These are phyloP conservation scores for Podospora pseudopauciseta DNA, from an alignment of 495 filamentous ascomycete genomes.

Conservation along the genomic window DNA sequence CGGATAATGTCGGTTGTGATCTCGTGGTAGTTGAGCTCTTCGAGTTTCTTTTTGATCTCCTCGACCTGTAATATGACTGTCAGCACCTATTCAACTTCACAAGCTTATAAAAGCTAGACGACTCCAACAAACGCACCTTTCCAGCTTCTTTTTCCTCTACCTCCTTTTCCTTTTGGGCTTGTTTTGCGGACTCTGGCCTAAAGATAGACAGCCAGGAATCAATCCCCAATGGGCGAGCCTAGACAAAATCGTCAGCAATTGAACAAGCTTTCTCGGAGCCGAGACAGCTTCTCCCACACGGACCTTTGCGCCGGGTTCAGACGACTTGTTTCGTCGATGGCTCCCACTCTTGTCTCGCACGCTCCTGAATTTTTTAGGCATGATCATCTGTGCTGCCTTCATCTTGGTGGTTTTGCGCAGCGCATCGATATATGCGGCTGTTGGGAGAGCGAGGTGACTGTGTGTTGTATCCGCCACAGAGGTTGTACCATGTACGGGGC, in stretches of 20 bases:
- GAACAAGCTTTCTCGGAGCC: constrained; percentile 3
- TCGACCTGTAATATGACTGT: constrained; percentile 46
- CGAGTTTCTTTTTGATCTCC: constrained; percentile 49
- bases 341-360: constrained; percentile 63
- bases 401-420: constrained; percentile 27
- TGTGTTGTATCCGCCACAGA: too few species aligned
- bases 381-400: constrained; percentile 24
- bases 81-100: not conserved
- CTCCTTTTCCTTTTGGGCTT: constrained; percentile 52
- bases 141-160: constrained; percentile 46
- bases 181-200: constrained; percentile 49
- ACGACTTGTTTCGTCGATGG: constrained; percentile 47
- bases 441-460: not conserved
- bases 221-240: constrained; percentile 39
- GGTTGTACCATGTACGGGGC: too few species aligned
- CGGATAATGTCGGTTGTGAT: constrained; percentile 61
- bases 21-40: constrained; percentile 48
- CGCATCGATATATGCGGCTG: not conserved
- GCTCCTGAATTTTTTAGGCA: constrained; percentile 59
- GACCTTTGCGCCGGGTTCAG: constrained; percentile 50
- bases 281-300: constrained; percentile 16
- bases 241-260: constrained; percentile 23
- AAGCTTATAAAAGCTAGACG: not conserved
- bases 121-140: constrained; percentile 31
- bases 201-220: constrained; percentile 54